These are phyloP conservation scores for Fusarium penzigii DNA, from an alignment of 2,329 filamentous ascomycete genomes.

Conservation along the genomic window DNA sequence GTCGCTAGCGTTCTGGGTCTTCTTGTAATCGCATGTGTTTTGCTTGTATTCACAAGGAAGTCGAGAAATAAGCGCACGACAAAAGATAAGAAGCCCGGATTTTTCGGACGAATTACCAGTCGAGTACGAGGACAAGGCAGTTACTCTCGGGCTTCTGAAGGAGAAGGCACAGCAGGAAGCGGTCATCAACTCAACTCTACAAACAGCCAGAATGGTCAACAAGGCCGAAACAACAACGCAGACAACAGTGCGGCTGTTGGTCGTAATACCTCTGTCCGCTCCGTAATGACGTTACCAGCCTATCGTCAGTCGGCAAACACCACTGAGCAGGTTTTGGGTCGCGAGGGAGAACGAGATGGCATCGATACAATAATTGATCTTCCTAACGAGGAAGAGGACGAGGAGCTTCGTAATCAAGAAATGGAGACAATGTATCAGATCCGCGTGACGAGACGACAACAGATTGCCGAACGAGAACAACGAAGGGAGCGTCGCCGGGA, in stretches of 20 bases:
- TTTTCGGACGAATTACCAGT: slow-evolving; percentile 21
- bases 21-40: slow-evolving; percentile 11
- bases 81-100: slow-evolving; percentile 18
- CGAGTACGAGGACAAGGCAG: slow-evolving; percentile 13
- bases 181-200: slow-evolving; percentile 28
- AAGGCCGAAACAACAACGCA: slow-evolving; percentile 8
- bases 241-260: slow-evolving; percentile 56
- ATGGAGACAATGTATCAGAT: slow-evolving; percentile 95
- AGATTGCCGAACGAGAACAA: slow-evolving; percentile 76
- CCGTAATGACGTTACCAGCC: slow-evolving; percentile 89
- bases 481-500: slow-evolving; percentile 69
- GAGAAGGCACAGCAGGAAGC: slow-evolving; percentile 28
- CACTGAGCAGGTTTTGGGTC: slow-evolving; percentile 78
- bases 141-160: slow-evolving; percentile 35
- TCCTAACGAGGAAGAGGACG: slow-evolving; percentile 78
- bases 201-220: slow-evolving; percentile 13
- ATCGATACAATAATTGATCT: slow-evolving; percentile 89
- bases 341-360: slow-evolving; percentile 88
- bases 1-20: slow-evolving; percentile 17
- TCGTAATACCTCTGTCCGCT: slow-evolving; percentile 82
- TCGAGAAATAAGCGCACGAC: slow-evolving; percentile 9
- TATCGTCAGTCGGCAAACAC: slow-evolving; percentile 75
- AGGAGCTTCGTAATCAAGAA: slow-evolving; percentile 77
- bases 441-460: slow-evolving; percentile 71
- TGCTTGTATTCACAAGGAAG: slow-evolving; percentile 21